phyloP scores from a whole-genome alignment of 495 filamentous ascomycete genomes.

The Opeltia flavorubescens region DNA sequence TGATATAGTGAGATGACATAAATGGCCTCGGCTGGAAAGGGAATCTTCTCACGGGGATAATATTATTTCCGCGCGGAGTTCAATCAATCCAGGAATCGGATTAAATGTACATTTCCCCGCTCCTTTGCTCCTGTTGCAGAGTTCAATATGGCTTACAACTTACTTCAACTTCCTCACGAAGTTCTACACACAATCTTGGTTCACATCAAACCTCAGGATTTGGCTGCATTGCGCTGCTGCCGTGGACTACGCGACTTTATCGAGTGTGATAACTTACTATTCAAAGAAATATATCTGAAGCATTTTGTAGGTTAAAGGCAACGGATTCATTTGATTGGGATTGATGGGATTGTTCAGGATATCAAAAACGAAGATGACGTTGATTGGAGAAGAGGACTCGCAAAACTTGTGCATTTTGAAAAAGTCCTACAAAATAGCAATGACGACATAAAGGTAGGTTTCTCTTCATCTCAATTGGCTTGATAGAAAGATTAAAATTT shows the following conservation, averaged over 20 bases:
- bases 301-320: slow-evolving; percentile 22
- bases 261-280: slow-evolving; percentile 34
- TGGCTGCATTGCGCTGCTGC: slow-evolving; percentile 33
- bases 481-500: background rate
- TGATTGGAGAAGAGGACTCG: slow-evolving; percentile 37
- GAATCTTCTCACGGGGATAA: too few species aligned
- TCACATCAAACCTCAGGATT: slow-evolving; percentile 37
- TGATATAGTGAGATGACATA: too few species aligned
- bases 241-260: slow-evolving; percentile 32
- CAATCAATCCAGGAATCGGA: too few species aligned
- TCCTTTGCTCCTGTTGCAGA: background rate
- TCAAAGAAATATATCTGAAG: slow-evolving; percentile 36
- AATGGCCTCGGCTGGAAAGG: too few species aligned
- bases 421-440: slow-evolving; percentile 24
- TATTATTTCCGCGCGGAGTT: too few species aligned
- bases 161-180: slow-evolving; percentile 34
- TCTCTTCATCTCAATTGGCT: background rate
- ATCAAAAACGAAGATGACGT: background rate
- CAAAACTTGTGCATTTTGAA: slow-evolving; percentile 31
- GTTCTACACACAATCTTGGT: slow-evolving; percentile 40
- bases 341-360: background rate
- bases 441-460: slow-evolving; percentile 22
- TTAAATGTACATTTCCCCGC: too few species aligned
- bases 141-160: slow-evolving; percentile 2
- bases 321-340: background rate